A percentile compares a stretch with the other conserved stretches of the same genome.
Evolutionary conservation across 495 filamentous ascomycete genomes (phyloP).

Genomic region (Corynascus novoguineensis): DNA sequence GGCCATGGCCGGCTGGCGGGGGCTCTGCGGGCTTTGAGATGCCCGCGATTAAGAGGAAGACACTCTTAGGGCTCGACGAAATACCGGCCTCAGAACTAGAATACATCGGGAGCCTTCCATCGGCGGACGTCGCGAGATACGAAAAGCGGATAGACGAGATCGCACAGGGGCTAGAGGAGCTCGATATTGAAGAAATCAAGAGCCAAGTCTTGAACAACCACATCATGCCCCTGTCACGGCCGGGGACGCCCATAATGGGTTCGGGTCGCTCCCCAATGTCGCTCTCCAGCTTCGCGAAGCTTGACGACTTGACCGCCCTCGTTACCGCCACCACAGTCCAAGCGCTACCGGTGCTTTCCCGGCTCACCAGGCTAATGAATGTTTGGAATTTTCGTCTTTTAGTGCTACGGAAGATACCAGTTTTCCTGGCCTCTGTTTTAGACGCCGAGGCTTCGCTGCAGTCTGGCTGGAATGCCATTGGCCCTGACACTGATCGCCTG

Average conservation of each 20-base stretch:
- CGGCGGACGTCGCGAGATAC: constrained; percentile 55
- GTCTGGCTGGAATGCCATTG: constrained; percentile 57
- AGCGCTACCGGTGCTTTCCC: constrained; percentile 74
- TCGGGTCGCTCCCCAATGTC: constrained; percentile 33
- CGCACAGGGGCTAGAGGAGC: constrained; percentile 63
- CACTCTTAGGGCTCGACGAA: constrained; percentile 14
- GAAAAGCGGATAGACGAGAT: constrained; percentile 75
- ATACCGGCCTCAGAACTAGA: constrained; percentile 21
- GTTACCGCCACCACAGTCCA: constrained; percentile 84
- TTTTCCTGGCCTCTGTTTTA: constrained; percentile 60
- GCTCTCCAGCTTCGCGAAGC: constrained; percentile 45
- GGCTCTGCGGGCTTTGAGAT: constrained; percentile 52
- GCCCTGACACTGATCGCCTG: not conserved
- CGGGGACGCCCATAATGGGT: constrained; percentile 47
- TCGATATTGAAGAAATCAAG: constrained; percentile 89
- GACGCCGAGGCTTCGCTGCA: constrained; percentile 57
- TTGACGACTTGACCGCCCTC: constrained; percentile 84
- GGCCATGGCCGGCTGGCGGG: constrained; percentile 63
- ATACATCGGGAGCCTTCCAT: constrained; percentile 67
- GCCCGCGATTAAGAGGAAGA: constrained; percentile 41
- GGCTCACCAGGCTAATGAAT: constrained; percentile 60
- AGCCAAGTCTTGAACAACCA: constrained; percentile 77
- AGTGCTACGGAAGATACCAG: constrained; percentile 66
- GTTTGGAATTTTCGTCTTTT: constrained; percentile 71
- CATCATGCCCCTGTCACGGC: constrained; percentile 51